Evolutionary conservation across 2,329 filamentous ascomycete species (phyloP).

Genomic region (Trichoderma breve): DNA sequence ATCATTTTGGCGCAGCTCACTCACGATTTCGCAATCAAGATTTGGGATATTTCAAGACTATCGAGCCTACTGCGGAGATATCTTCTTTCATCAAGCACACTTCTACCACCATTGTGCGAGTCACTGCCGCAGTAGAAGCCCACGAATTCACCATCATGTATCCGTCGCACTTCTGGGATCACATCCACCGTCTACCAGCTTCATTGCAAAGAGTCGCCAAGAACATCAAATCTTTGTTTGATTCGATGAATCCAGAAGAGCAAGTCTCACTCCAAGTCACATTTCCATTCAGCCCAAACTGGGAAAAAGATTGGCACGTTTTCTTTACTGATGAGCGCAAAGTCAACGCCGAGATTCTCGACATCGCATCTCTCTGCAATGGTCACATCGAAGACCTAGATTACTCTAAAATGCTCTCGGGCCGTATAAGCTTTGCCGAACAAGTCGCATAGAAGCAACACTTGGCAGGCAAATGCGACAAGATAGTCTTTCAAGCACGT

Average conservation of each 20-base stretch:
- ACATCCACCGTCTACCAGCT: background rate
- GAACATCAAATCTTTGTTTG: background rate
- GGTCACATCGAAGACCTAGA: background rate
- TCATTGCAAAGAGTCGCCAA: background rate
- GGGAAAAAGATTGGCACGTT: background rate
- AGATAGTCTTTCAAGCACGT: background rate
- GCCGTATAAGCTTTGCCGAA: background rate
- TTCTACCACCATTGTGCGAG: background rate
- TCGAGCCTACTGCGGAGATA: background rate
- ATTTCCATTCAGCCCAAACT: background rate
- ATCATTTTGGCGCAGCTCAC: background rate
- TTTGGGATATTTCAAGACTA: background rate
- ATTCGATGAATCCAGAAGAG: background rate
- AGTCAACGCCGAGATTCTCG: background rate
- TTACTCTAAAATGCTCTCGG: background rate
- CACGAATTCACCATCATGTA: background rate
- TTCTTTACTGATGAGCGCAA: background rate
- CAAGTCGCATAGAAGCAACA: background rate
- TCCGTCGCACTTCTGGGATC: background rate
- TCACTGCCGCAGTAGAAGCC: background rate
- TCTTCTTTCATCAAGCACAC: background rate
- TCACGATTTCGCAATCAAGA: background rate
- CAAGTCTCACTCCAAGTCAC: background rate
- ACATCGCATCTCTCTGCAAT: background rate
- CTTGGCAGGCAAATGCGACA: background rate